These are phyloP conservation scores for Trichophyton mentagrophytes DNA, from an alignment of 2,329 filamentous ascomycete genomes.

Conservation along the genomic window DNA sequence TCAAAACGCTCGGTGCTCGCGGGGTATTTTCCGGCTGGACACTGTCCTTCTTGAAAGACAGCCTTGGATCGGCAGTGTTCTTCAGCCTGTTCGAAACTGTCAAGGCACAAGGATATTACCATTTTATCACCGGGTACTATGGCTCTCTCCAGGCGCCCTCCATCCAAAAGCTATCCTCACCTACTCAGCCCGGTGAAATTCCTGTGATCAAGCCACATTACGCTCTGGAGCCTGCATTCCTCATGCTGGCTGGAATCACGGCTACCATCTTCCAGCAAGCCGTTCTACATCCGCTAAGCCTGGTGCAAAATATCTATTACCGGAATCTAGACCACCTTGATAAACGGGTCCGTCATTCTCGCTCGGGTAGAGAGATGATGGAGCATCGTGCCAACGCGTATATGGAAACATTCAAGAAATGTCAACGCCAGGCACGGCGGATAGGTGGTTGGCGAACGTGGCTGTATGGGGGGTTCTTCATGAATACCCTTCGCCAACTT, in stretches of 20 bases:
- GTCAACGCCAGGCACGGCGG: slow-evolving; percentile 37
- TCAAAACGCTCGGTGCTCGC: slow-evolving; percentile 45
- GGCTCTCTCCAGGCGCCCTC: slow-evolving; percentile 26
- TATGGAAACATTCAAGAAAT: slow-evolving; percentile 45
- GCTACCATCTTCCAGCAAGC: slow-evolving; percentile 47
- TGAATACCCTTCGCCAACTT: slow-evolving; percentile 45
- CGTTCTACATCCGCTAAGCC: slow-evolving; percentile 46
- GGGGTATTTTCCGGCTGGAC: slow-evolving; percentile 53
- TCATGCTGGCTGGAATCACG: slow-evolving; percentile 46
- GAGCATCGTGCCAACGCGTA: slow-evolving; percentile 49
- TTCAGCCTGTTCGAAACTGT: slow-evolving; percentile 52
- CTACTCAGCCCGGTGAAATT: slow-evolving; percentile 23
- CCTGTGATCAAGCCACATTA: slow-evolving; percentile 49
- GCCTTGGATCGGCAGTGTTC: slow-evolving; percentile 49
- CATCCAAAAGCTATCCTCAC: slow-evolving; percentile 20
- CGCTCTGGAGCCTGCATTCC: slow-evolving; percentile 48
- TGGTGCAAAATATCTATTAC: slow-evolving; percentile 50
- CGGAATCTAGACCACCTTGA: slow-evolving; percentile 48
- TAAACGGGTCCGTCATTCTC: slow-evolving; percentile 35
- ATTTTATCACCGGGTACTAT: slow-evolving; percentile 48
- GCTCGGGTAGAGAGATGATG: slow-evolving; percentile 33
- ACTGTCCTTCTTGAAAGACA: slow-evolving; percentile 47
- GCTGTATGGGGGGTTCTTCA: slow-evolving; percentile 46
- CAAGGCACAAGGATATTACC: slow-evolving; percentile 51
- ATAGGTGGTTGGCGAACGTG: slow-evolving; percentile 44